Conservation (phyloP, 352 stramenopile species). For the Plasmopara muralis region DNA sequence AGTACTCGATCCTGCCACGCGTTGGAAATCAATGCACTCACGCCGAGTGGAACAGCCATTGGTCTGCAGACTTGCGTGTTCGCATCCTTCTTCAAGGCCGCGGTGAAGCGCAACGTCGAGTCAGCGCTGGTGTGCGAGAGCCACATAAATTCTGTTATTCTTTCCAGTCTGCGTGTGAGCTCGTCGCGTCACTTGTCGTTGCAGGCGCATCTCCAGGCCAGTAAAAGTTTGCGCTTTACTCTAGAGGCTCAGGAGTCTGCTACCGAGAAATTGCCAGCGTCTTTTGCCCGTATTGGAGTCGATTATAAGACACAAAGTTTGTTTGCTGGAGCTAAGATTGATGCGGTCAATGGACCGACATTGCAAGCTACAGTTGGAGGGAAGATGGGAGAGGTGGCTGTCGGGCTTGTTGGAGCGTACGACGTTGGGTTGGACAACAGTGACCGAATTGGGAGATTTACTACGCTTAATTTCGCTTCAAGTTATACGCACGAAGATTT, state of each 20-base stretch:
- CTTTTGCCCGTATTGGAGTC: constrained; percentile 64
- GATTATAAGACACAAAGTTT: constrained; percentile 41
- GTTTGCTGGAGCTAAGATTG: constrained; percentile 65
- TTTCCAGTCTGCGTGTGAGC: constrained; percentile 51
- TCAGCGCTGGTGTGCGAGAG: constrained; percentile 58
- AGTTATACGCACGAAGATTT: constrained; percentile 65
- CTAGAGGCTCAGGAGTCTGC: constrained; percentile 66
- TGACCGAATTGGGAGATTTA: constrained; percentile 58
- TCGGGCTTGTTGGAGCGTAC: constrained; percentile 58
- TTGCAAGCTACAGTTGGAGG: constrained; percentile 52
- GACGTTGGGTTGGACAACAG: constrained; percentile 76
- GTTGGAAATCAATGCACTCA: constrained; percentile 44
- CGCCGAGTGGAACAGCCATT: constrained; percentile 44
- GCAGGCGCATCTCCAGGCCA: constrained; percentile 59
- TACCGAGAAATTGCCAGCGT: constrained; percentile 56
- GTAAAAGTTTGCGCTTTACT: constrained; percentile 49
- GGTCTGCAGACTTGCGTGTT: constrained; percentile 51
- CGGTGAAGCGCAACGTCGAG: constrained; percentile 58
- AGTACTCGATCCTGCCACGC: constrained; percentile 42
- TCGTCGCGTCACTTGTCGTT: constrained; percentile 63
- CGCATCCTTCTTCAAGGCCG: constrained; percentile 63
- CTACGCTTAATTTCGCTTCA: constrained; percentile 47
- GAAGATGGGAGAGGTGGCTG: constrained; percentile 32
- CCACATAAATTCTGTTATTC: constrained; percentile 62
- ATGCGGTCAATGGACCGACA: constrained; percentile 73